A percentile compares a stretch with the other conserved stretches of the same genome.
These are phyloP conservation scores for Solanum virginianum DNA, from an alignment of 257 asterid species.

Conservation along the genomic window DNA sequence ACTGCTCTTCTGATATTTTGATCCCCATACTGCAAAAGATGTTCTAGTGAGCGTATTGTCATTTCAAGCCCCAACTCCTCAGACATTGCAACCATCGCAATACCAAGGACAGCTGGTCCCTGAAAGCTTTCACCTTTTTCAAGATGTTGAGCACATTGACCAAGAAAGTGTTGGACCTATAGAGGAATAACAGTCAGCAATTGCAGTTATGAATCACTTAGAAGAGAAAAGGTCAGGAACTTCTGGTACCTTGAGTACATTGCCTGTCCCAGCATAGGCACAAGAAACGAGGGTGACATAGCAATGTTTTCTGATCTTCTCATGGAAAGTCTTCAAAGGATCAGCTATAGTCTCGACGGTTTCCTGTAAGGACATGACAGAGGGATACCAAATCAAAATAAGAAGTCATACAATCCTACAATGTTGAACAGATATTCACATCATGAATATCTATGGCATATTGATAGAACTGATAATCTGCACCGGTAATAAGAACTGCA, in stretches of 20 bases:
- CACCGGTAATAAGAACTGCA: not conserved
- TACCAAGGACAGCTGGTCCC: slow-evolving; percentile 97
- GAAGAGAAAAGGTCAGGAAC: not conserved
- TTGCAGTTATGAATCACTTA: not conserved
- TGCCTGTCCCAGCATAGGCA: slow-evolving; percentile 97
- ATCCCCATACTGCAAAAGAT: slow-evolving; percentile 90
- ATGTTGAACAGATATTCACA: not conserved
- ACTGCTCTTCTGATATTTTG: slow-evolving; percentile 84
- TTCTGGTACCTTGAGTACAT: slow-evolving; percentile 67
- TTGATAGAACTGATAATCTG: not conserved
- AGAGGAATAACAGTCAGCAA: slow-evolving; percentile 10
- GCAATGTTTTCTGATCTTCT: slow-evolving; percentile 72
- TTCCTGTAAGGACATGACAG: slow-evolving; percentile 38
- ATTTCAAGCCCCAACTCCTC: slow-evolving; percentile 91
- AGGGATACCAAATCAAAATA: not conserved
- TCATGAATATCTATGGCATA: not conserved
- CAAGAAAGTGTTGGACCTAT: slow-evolving; percentile 89
- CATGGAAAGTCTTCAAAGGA: slow-evolving; percentile 73
- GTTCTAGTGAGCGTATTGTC: slow-evolving; percentile 97
- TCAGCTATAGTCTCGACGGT: slow-evolving; percentile 77
- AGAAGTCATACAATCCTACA: not conserved
- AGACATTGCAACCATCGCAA: slow-evolving; percentile 97
- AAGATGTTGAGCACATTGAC: slow-evolving; percentile 87
- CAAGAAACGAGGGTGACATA: slow-evolving; percentile 83
- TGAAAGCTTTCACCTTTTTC: slow-evolving; percentile 80